Percentiles rank a stretch among this genome's conserved stretches.
These are phyloP conservation scores for Fusarium proliferatum DNA, from an alignment of 2,329 filamentous ascomycete species.

Conservation along the genomic window DNA sequence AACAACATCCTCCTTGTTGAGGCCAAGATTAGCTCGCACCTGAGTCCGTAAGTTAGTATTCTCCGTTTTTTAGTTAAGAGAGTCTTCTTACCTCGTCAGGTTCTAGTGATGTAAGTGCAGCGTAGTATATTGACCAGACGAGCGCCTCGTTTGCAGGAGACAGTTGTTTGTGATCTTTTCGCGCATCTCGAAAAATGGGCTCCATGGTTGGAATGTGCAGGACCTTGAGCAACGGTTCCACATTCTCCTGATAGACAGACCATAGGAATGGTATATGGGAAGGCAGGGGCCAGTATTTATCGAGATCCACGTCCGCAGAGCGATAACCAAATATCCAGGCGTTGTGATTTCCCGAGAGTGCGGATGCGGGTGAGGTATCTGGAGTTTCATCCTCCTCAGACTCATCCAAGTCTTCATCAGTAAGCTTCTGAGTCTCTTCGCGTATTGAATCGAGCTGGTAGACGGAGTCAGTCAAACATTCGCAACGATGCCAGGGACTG, in stretches of 20 bases:
- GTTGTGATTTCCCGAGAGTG: slow-evolving; percentile 66
- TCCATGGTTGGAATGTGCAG: slow-evolving; percentile 76
- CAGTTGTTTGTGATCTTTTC: slow-evolving; percentile 68
- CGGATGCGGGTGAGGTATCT: slow-evolving; percentile 53
- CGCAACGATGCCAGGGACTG: not conserved
- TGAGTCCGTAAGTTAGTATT: slow-evolving; percentile 13
- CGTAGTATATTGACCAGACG: slow-evolving; percentile 71
- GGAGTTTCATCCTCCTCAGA: slow-evolving; percentile 72
- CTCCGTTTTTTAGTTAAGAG: not conserved
- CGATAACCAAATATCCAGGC: slow-evolving; percentile 79
- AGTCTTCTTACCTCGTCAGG: slow-evolving; percentile 64
- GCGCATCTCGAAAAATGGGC: slow-evolving; percentile 69
- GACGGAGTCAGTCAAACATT: slow-evolving; percentile 14
- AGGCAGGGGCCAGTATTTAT: slow-evolving; percentile 71
- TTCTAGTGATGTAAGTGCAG: slow-evolving; percentile 68
- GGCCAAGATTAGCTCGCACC: slow-evolving; percentile 55
- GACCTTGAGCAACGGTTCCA: slow-evolving; percentile 78
- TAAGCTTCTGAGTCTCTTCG: slow-evolving; percentile 60
- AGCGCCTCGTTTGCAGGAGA: slow-evolving; percentile 68
- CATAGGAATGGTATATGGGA: slow-evolving; percentile 75
- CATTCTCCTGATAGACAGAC: slow-evolving; percentile 77
- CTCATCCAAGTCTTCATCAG: slow-evolving; percentile 58
- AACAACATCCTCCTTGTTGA: slow-evolving; percentile 57
- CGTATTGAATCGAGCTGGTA: slow-evolving; percentile 56
- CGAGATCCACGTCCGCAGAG: slow-evolving; percentile 75